Base-by-base conservation (phyloP, 2,329 filamentous ascomycete genomes). In the Aspergillus fumigatus region DNA sequence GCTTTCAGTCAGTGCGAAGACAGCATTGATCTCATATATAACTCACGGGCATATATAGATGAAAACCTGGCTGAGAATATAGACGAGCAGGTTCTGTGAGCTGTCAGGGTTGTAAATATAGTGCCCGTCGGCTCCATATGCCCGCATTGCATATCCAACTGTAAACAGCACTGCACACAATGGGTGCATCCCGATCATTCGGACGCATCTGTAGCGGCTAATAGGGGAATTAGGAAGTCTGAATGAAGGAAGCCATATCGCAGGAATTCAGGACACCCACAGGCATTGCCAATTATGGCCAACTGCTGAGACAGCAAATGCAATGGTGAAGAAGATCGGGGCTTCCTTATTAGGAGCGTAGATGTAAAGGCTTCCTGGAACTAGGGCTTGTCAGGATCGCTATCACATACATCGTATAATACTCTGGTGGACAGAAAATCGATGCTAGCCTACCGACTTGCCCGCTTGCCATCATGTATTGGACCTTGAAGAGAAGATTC, bases 191-290 rank as follows among this genome's bases (percentile, higher is more conserved):
- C 79, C 69, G 0, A 81, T 84, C 14, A 84, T 72, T 51, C 77
- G 78, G 79, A 82, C 86, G 61, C 78, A 82, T 59, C 81, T 82
- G 65, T 84, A 83, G 53, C 74, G 79, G 48, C 82, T 61, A n/a
- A 51, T 40, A 7, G 19, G 26, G 14, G 19, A 38, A 7, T 29
- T 40, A 25, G 17, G 8, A 29, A 9, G 8, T 29, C 27, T 29
- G 27, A 10, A 3, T 29, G 9, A 10, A 29, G 2, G 27, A 9
- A 29, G 27, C 9, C 1, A 29, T 29, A 29, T 27, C 27, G 1
- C 27, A 29, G 9, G 27, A 10, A 3, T 9, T 29, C 27, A 10
- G 27, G 27, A 9, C 6, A 75, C 80, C 72, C 68, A 86, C 84
- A 75, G 72, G 63, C 79, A 83, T 65, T 85, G 83, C 69, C 78